Evolutionary conservation across 306 rosid genomes (phyloP).

Genomic region (Hippophae rhamnoides): DNA sequence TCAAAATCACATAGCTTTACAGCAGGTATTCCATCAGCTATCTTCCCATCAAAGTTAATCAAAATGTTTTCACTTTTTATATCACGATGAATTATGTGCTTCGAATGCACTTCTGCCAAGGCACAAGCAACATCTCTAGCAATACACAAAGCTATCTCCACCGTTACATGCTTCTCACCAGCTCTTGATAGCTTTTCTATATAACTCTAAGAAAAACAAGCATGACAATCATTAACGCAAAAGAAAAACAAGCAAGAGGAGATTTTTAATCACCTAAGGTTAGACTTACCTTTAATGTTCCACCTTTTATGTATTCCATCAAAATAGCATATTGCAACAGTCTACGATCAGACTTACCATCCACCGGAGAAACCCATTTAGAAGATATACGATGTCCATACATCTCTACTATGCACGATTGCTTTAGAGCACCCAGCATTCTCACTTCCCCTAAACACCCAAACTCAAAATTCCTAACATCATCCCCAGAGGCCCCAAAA

Average conservation of each 20-base stretch:
- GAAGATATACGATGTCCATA: slow-evolving; percentile 84
- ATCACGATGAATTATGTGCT: slow-evolving; percentile 92
- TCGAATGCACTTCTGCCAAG: slow-evolving; percentile 73
- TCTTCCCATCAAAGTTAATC: slow-evolving; percentile 61
- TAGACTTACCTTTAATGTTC: slow-evolving; percentile 68
- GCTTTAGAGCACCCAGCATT: slow-evolving; percentile 70
- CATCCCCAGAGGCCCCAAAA: slow-evolving; percentile 41
- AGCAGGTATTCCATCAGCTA: slow-evolving; percentile 59
- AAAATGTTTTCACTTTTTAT: slow-evolving; percentile 84
- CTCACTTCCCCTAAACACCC: slow-evolving; percentile 87
- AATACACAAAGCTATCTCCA: slow-evolving; percentile 53
- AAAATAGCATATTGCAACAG: slow-evolving; percentile 66
- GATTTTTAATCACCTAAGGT: neutral
- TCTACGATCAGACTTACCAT: slow-evolving; percentile 51
- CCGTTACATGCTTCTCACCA: slow-evolving; percentile 61
- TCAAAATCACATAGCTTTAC: slow-evolving; percentile 99
- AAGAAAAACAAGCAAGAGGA: slow-evolving; percentile 7
- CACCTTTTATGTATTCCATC: slow-evolving; percentile 76
- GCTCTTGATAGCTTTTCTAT: slow-evolving; percentile 55
- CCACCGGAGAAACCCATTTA: slow-evolving; percentile 62
- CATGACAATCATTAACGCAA: slow-evolving; percentile 7
- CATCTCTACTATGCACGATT: slow-evolving; percentile 84
- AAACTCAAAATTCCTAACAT: slow-evolving; percentile 62
- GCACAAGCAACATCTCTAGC: slow-evolving; percentile 83
- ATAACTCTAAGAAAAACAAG: slow-evolving; percentile 42